Base-by-base conservation (phyloP, 2,329 filamentous ascomycete genomes). In the Fusarium musae region DNA sequence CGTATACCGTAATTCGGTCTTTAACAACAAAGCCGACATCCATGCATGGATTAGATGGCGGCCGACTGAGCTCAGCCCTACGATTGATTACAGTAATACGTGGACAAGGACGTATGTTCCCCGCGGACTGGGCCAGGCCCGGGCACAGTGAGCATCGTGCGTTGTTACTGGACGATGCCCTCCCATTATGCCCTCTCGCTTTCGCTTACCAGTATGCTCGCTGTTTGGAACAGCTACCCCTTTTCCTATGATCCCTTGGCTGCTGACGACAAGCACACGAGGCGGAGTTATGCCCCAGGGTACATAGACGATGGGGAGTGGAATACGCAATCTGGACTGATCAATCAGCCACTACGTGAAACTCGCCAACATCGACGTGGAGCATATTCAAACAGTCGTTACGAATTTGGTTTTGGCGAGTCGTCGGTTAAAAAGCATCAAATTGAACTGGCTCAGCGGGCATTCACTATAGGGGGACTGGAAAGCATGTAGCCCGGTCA, bases 1-100 rank as follows among this genome's bases (percentile, higher is more conserved):
- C 56, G 59, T 67, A 59, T 42, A 52, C 64, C 66, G 36, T 63
- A 49, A 44, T 60, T 75, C 61, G 73, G 59, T 72, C 46, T 63
- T 62, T 58, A 30, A 15, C 43, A 44, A 44, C 53, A 39, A 62
- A 36, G n/a, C 47, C 70, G 67, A 72, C 59, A 63, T 37, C 47
- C 54, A 42, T 59, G 47, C 19, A 26, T n/a, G 19, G 56, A 26
- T 46, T 39, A 40, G n/a, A 49, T 52, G 54, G 64, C 70, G 69
- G 72, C 67, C 59, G 66, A 68, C 66, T 58, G 54, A 73, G 52
- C 73, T 75, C 73, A 75, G 73, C 73, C 73, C 73, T 75, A 75
- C 61, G 34, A 67, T 53, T 36, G 57, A 58, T 57, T 53, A 58
- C 54, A 58, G 30, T 21, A 26, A 72, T 56, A 58, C 52, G 71